Percentiles rank a stretch among this genome's conserved stretches.
These are phyloP conservation scores for Cnidoscolus chayamansa DNA, from an alignment of 441 rosid genomes.

Conservation along the genomic window DNA sequence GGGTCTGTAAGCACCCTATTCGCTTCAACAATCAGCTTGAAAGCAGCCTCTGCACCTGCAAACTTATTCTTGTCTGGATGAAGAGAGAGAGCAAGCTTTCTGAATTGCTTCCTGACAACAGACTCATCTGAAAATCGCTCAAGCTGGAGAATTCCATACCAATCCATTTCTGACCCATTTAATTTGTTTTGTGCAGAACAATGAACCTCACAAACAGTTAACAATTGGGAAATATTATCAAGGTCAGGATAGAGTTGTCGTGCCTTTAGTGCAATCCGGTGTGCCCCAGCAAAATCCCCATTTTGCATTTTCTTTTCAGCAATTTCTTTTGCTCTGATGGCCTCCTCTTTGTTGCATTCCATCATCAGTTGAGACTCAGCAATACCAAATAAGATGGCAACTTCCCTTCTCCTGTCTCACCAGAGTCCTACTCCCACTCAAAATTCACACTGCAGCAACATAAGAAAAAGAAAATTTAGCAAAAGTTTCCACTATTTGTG, in stretches of 20 bases:
- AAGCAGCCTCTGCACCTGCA: constrained; percentile 94
- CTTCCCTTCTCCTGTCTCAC: not conserved
- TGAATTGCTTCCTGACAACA: constrained; percentile 74
- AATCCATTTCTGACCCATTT: constrained; percentile 62
- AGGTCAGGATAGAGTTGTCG: constrained; percentile 55
- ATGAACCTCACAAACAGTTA: constrained; percentile 79
- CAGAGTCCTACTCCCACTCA: constrained; percentile 5
- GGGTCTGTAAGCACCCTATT: constrained; percentile 68
- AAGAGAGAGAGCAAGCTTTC: constrained; percentile 72
- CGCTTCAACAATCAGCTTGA: constrained; percentile 86
- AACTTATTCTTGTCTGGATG: constrained; percentile 92
- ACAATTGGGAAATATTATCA: constrained; percentile 56
- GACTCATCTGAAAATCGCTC: constrained; percentile 57
- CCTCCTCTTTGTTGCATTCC: constrained; percentile 94
- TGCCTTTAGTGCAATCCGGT: constrained; percentile 56
- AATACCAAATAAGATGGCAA: constrained; percentile 8
- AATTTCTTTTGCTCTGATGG: constrained; percentile 62
- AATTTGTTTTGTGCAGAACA: constrained; percentile 57
- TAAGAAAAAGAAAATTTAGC: constrained; percentile 7
- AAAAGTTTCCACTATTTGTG: not conserved
- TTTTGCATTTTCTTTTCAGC: constrained; percentile 66
- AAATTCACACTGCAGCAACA: constrained; percentile 23
- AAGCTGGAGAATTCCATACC: constrained; percentile 88
- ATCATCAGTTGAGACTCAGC: constrained; percentile 27
- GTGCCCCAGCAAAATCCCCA: constrained; percentile 60